A percentile compares a stretch with the other conserved stretches of the same genome.
phyloP scores from a whole-genome alignment of 768 basidiomycete genomes.

The Gloeopeniophorella convolvens region DNA sequence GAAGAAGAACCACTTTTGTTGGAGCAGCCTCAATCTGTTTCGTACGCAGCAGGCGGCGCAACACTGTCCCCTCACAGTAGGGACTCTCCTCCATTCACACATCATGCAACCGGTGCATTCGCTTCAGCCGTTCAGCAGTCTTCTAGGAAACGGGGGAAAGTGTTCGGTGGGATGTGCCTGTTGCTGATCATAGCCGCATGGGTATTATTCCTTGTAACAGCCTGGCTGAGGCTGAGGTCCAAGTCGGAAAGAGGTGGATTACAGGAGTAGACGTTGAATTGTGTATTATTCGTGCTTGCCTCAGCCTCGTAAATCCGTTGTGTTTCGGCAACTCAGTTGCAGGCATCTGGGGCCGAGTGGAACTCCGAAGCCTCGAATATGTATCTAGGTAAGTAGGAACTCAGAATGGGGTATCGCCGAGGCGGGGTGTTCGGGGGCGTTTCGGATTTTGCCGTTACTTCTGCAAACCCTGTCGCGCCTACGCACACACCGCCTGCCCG shows the following conservation, averaged over 20 bases:
- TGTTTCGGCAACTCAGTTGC: too few species aligned
- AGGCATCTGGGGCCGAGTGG: background rate
- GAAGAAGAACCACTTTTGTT: conserved; percentile 15
- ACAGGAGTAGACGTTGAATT: background rate
- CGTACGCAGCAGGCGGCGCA: background rate
- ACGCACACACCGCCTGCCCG: too few species aligned
- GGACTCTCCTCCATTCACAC: too few species aligned
- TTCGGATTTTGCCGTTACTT: conserved; percentile 9
- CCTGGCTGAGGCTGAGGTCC: conserved; percentile 48
- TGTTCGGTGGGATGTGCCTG: conserved; percentile 40
- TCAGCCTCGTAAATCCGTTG: too few species aligned
- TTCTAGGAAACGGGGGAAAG: conserved; percentile 35
- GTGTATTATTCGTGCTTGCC: background rate
- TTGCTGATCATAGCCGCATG: conserved; percentile 46
- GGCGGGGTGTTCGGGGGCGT: too few species aligned
- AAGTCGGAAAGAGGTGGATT: conserved; percentile 29
- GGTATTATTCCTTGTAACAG: conserved; percentile 58
- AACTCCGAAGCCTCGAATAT: too few species aligned
- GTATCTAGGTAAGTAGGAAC: too few species aligned
- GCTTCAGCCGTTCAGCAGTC: background rate
- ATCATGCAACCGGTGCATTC: too few species aligned
- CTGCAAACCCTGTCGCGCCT: conserved; percentile 2
- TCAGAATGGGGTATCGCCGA: too few species aligned
- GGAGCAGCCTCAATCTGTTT: conserved; percentile 29
- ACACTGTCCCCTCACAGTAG: background rate